phyloP scores from a whole-genome alignment of 805 yeast species.

The Myxozyma udenii region DNA sequence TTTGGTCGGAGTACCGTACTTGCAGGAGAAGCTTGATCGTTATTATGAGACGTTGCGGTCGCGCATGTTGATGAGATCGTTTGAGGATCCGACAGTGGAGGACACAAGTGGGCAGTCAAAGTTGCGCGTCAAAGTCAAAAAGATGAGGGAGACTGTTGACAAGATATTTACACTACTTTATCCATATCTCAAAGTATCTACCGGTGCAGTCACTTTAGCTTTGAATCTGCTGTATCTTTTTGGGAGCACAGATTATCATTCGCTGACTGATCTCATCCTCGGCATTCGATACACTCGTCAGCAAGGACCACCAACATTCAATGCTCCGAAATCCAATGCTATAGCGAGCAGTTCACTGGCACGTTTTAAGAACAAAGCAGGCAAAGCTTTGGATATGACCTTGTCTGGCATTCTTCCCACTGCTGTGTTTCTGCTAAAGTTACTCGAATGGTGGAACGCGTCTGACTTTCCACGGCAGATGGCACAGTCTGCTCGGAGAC shows the following conservation, averaged over 20 bases:
- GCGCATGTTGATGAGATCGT: conserved; percentile 50
- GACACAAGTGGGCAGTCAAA: background rate
- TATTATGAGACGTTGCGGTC: conserved; percentile 63
- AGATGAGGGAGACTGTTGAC: conserved; percentile 30
- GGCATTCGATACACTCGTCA: conserved; percentile 65
- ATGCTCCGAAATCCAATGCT: background rate
- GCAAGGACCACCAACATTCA: conserved; percentile 28
- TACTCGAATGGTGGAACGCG: conserved; percentile 90
- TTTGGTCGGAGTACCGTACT: conserved; percentile 60
- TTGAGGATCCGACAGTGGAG: conserved; percentile 35
- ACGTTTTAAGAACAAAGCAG: background rate
- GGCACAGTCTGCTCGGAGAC: conserved; percentile 22
- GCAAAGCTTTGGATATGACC: conserved; percentile 17
- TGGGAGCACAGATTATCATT: conserved; percentile 61
- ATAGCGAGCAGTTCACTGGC: background rate
- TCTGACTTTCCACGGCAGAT: conserved; percentile 65
- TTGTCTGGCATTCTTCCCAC: conserved; percentile 60
- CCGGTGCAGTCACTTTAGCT: conserved; percentile 51
- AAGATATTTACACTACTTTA: conserved; percentile 53
- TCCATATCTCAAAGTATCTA: conserved; percentile 53
- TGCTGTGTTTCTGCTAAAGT: conserved; percentile 75
- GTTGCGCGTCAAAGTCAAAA: conserved; percentile 30
- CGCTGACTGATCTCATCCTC: conserved; percentile 58
- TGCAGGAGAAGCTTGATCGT: conserved; percentile 64
- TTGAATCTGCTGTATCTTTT: conserved; percentile 65